phyloP scores from a whole-genome alignment of 345 rosid genomes.

The Triadica sebifera region DNA sequence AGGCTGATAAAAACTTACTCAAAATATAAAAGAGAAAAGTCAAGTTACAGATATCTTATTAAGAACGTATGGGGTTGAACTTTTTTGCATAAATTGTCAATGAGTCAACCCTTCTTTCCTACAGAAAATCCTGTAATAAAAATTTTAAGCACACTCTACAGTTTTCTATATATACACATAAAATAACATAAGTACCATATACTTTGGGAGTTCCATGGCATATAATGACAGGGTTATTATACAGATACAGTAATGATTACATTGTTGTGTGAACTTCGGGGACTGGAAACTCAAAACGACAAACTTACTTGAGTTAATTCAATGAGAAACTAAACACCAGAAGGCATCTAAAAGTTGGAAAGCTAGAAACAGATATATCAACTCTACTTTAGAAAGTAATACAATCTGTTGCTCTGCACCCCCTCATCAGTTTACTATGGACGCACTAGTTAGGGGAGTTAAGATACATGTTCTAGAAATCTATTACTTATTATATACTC shows the following conservation, averaged over 20 bases:
- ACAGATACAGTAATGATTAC: neutral
- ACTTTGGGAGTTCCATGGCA: neutral
- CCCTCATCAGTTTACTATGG: neutral
- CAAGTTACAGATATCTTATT: neutral
- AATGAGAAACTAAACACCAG: neutral
- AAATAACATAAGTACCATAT: neutral
- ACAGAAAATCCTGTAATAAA: neutral
- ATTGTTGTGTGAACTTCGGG: neutral
- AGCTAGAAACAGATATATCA: neutral
- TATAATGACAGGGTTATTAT: neutral
- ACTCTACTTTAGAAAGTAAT: too few relatives aligned
- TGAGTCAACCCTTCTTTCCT: conserved; percentile 1
- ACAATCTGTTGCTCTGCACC: too few relatives aligned
- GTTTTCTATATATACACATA: neutral
- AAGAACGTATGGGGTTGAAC: neutral
- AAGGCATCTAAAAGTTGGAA: neutral
- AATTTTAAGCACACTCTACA: neutral
- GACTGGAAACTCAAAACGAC: neutral
- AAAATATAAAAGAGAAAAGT: neutral
- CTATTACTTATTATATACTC: neutral
- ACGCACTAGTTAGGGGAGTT: neutral
- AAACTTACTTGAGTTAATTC: neutral
- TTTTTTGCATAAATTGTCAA: neutral
- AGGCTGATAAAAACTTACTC: neutral
- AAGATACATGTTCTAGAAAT: neutral